Percentiles rank a stretch among this genome's conserved stretches.
phyloP scores from a whole-genome alignment of 371 early-diverging fungal species.

The Phascolomyces articulosus region DNA sequence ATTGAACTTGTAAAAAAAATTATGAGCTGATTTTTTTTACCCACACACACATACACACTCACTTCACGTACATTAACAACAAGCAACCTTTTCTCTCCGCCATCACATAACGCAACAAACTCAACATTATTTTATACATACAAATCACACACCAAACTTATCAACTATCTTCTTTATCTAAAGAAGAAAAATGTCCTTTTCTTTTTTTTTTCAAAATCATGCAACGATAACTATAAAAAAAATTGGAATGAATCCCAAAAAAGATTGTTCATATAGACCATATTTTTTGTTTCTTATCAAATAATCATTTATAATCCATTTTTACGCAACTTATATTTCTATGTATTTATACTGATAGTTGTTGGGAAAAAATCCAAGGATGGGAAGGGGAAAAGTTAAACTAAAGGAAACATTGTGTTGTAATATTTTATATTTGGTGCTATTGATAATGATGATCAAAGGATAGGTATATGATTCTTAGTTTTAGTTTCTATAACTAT shows the following conservation, averaged over 20 bases:
- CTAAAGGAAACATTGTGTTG: too few species aligned
- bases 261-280: slow-evolving; percentile 7
- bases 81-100: background rate
- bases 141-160: background rate
- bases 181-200: background rate
- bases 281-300: background rate
- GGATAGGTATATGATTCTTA: too few species aligned
- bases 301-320: slow-evolving; percentile 4
- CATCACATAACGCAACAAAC: slow-evolving; percentile 5
- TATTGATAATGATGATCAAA: too few species aligned
- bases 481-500: too few species aligned
- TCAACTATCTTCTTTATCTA: too few species aligned
- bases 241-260: background rate
- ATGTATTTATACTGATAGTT: background rate
- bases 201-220: background rate
- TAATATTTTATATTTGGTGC: too few species aligned
- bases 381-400: background rate
- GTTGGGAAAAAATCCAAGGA: background rate
- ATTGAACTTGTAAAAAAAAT: slow-evolving; percentile 72
- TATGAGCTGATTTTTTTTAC: slow-evolving; percentile 6
- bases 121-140: background rate
- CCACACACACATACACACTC: too few species aligned
- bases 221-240: background rate
- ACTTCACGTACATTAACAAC: too few species aligned
- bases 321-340: background rate